Percentiles rank a stretch among this genome's conserved stretches.
These are phyloP conservation scores for Filobasidium floriforme DNA, from an alignment of 768 basidiomycete species.

Conservation along the genomic window DNA sequence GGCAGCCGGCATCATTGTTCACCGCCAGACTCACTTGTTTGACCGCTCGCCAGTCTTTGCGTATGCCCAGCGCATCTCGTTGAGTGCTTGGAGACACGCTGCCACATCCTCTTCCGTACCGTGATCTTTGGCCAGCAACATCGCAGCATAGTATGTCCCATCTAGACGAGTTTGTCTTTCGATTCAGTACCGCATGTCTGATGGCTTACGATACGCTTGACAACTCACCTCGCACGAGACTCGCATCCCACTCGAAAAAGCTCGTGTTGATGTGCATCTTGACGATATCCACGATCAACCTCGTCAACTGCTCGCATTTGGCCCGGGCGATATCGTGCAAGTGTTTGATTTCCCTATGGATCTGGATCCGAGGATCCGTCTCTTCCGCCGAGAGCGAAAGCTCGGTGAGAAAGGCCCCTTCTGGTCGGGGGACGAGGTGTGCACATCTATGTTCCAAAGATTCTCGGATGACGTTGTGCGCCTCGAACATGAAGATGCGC, in stretches of 20 bases:
- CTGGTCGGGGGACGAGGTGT: constrained; percentile 17
- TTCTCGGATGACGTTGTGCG: constrained; percentile 80
- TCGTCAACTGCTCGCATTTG: constrained; percentile 50
- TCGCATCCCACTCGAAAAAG: constrained; percentile 78
- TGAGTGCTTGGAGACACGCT: constrained; percentile 64
- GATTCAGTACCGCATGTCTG: no score
- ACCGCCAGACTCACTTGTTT: constrained; percentile 28
- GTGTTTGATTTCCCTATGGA: constrained; percentile 38
- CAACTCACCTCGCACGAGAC: constrained; percentile 49
- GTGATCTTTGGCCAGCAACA: constrained; percentile 58
- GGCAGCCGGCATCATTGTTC: no score
- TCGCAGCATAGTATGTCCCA: constrained; percentile 80
- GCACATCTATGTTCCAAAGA: constrained; percentile 60
- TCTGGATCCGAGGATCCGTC: constrained; percentile 26
- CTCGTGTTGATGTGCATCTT: constrained; percentile 45
- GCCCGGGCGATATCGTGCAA: constrained; percentile 49
- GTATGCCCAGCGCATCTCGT: constrained; percentile 67
- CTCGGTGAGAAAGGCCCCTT: constrained; percentile 29
- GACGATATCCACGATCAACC: constrained; percentile 51
- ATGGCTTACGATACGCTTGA: not conserved
- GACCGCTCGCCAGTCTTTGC: constrained; percentile 61
- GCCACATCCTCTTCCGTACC: constrained; percentile 54
- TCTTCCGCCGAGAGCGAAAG: constrained; percentile 21
- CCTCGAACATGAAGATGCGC: constrained; percentile 80
- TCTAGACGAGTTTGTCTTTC: constrained; percentile 46